These are phyloP conservation scores for Senna tora DNA, from an alignment of 306 rosid species.

Conservation along the genomic window DNA sequence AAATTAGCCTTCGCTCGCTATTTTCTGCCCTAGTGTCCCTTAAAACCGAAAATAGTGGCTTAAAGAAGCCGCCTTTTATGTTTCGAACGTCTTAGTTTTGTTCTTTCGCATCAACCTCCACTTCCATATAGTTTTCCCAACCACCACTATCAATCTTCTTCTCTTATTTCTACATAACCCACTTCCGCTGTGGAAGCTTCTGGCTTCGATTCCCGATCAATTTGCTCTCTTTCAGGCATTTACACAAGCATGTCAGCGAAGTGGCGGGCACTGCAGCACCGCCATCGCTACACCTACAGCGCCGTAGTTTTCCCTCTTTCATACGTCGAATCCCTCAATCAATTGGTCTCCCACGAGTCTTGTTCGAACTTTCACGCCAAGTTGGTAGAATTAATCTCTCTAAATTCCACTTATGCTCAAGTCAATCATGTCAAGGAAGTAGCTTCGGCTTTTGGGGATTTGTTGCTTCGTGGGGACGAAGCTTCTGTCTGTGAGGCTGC, in stretches of 20 bases:
- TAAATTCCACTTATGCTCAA: slow-evolving; percentile 71
- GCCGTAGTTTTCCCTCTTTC: slow-evolving; percentile 72
- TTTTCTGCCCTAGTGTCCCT: not conserved
- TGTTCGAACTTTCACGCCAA: slow-evolving; percentile 55
- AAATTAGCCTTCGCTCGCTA: too few relatives aligned
- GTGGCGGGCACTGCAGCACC: slow-evolving; percentile 98
- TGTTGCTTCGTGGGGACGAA: slow-evolving; percentile 46
- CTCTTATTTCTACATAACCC: not conserved
- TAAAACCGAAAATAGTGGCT: not conserved
- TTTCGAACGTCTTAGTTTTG: not conserved
- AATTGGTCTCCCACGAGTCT: slow-evolving; percentile 25
- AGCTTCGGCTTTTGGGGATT: slow-evolving; percentile 55
- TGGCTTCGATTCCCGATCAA: not conserved
- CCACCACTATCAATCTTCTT: not conserved
- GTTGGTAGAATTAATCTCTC: slow-evolving; percentile 46
- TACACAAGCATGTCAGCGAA: slow-evolving; percentile 76
- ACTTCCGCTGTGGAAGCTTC: not conserved
- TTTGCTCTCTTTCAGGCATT: slow-evolving; percentile 11
- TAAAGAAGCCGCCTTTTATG: not conserved
- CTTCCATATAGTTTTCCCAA: not conserved
- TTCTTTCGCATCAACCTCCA: not conserved
- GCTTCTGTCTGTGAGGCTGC: slow-evolving; percentile 44
- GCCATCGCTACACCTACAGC: slow-evolving; percentile 91
- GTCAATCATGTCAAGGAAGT: slow-evolving; percentile 59
- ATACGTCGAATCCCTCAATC: slow-evolving; percentile 47